Base-by-base conservation (phyloP, 768 basidiomycete genomes). In the Bullera alba region DNA sequence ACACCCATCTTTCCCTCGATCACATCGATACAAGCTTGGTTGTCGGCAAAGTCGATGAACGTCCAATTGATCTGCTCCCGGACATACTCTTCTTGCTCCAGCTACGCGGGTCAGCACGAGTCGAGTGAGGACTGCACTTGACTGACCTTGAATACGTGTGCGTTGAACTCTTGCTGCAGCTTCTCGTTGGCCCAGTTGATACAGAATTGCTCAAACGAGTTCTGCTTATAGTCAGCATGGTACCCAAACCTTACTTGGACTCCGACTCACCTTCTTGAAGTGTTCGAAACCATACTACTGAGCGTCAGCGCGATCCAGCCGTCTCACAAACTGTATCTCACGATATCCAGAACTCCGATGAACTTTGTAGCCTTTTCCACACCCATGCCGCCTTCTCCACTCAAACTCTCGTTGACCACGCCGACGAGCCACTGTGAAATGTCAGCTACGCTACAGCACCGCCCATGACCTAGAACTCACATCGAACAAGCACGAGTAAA, bases 1-100 rank as follows among this genome's bases (percentile, higher is more conserved):
- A 99, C 87, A 53, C 95, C 95, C 50, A 99, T 82, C 72, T 84
- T 96, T 56, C 93, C 88, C 76, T 97, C 95, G 64, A 99, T 96
- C 56, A 95, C 84, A 70, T 99, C 87, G 74, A 99, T 99, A 73
- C 93, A 96, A 36, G 90, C 90, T 67, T 97, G 95, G 67, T 99
- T 99, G 74, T 99, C 95, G 8, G 88, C 88, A 73, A 95, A 99
- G 65, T 97, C 93, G 71, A 99, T 99, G 75, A 97, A 97, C 7
- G 87, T 96, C 95, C 95, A 99, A 71, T 95, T 90, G 70, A 99
- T 99, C 73, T 95, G 79, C 70, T 99, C 95, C 58, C 93, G 88
- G 45, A 97, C 83, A 67, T 99, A 99, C 75, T 99, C 95, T 71
- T 97, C 95, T 76, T 99, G 95, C 70, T 99, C 95, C 35, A 99